Conservation (phyloP, 2,329 filamentous ascomycete species). For the Graphiopsis chlorocephala region DNA sequence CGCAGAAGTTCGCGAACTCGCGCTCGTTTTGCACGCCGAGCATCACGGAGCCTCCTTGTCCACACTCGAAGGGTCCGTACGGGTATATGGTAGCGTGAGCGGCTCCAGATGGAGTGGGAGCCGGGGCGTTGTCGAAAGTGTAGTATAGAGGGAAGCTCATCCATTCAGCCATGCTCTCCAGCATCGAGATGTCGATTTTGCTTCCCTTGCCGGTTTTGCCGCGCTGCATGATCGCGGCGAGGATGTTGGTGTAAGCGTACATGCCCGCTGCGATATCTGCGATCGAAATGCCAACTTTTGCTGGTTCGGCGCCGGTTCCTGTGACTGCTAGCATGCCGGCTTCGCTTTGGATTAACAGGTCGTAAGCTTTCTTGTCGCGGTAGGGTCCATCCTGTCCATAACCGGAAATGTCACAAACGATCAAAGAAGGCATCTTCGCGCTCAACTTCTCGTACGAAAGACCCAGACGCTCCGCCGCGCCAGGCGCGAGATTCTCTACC, state of each 20-base stretch:
- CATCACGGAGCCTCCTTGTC: constrained; percentile 48
- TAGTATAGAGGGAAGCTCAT: constrained; percentile 54
- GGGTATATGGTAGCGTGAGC: constrained; percentile 54
- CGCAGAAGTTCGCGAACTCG: constrained; percentile 51
- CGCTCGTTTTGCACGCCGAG: constrained; percentile 55
- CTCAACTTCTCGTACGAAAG: constrained; percentile 47
- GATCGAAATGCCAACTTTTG: constrained; percentile 55
- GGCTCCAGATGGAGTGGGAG: constrained; percentile 46
- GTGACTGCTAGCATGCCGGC: constrained; percentile 53
- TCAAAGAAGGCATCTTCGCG: constrained; percentile 43
- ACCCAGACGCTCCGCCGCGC: constrained; percentile 48
- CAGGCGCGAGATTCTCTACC: constrained; percentile 55
- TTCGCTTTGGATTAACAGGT: constrained; percentile 55
- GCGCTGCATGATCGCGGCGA: constrained; percentile 47
- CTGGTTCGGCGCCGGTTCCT: constrained; percentile 44
- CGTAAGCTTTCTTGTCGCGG: constrained; percentile 55
- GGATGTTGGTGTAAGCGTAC: constrained; percentile 52
- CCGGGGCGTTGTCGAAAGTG: constrained; percentile 42
- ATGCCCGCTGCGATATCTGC: constrained; percentile 55
- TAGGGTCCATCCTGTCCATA: constrained; percentile 54
- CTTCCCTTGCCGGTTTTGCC: constrained; percentile 47
- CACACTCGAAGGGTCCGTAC: constrained; percentile 52
- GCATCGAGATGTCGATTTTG: constrained; percentile 54
- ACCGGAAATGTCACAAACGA: constrained; percentile 56
- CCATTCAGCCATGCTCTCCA: constrained; percentile 57